Base-by-base conservation (phyloP, 495 filamentous ascomycete species). In the Staphylotrichum longicolle region DNA sequence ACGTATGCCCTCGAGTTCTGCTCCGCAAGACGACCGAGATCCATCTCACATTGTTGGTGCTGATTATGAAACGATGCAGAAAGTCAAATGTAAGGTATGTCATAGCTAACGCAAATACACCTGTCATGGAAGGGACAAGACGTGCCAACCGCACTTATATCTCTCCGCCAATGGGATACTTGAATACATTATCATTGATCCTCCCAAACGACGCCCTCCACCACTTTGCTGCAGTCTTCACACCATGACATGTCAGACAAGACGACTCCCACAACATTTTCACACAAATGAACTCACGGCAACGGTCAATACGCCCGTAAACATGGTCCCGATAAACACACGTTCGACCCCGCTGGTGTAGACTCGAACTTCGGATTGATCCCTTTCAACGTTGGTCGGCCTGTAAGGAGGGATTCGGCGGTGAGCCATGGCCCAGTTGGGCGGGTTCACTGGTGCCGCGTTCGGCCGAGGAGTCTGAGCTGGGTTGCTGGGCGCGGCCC, bases 291-390 rank as follows among this genome's bases (percentile, higher is more conserved):
- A 15, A 56, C 53, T 56, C 30, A 56, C 53, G 15, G 53, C 20
- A 5, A 45, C 15, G 30, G 40, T 34, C 0, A 45, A 35, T 10
- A 56, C 53, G 0, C 53, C 53, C 11, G 53, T 56, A 9, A 56
- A 56, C 53, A 56, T 56, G 14, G 41, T 45, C 11, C 53, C 53
- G 12, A 56, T 40, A 9, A 56, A 56, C 4, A 56, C 41, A 5
- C 15, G 53, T 40, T 56, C 53, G 1, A 34, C 11, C 4, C 9
- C 7, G 30, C n/a, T 56, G 20, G 12, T 44, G 30, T 56, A 56
- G 2, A 56, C 40, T 5, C 53, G 39, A 3, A 56, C 30, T 9
- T 56, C 53, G 11, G 33, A 33, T 11, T 56, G 53, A 7, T 56
- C 53, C 3, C 40, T 7, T 11, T 56, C 53, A 12, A 40, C n/a